Percentiles rank a stretch among this genome's conserved stretches.
Conservation (phyloP, 495 filamentous ascomycete genomes). For the Xylaria venustula region DNA sequence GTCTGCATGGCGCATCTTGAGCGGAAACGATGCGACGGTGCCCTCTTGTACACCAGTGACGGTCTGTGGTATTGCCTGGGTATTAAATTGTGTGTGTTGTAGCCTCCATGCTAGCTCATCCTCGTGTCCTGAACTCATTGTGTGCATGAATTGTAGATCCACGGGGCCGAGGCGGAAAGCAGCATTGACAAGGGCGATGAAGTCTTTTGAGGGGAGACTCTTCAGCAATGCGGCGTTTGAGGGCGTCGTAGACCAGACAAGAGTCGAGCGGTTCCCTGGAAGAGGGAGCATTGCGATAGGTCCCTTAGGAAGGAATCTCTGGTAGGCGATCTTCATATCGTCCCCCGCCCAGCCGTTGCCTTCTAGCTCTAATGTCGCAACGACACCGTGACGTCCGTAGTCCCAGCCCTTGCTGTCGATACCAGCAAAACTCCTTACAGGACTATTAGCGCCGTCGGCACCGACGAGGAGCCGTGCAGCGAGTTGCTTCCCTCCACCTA, state of each 20-base stretch:
- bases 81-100: constrained; percentile 60
- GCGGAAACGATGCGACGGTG: constrained; percentile 84
- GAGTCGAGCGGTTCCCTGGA: constrained; percentile 73
- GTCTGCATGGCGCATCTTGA: constrained; percentile 86
- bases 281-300: constrained; percentile 89
- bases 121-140: constrained; percentile 57
- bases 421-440: constrained; percentile 84
- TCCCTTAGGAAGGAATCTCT: constrained; percentile 90
- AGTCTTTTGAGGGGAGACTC: constrained; percentile 64
- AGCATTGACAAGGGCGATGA: constrained; percentile 86
- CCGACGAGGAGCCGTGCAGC: constrained; percentile 84
- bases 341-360: constrained; percentile 51
- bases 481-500: constrained; percentile 61
- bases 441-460: constrained; percentile 92
- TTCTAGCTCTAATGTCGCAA: constrained; percentile 78
- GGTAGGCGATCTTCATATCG: constrained; percentile 74
- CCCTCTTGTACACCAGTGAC: constrained; percentile 71
- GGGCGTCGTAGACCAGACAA: constrained; percentile 92
- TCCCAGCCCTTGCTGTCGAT: constrained; percentile 89
- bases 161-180: constrained; percentile 80
- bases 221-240: constrained; percentile 78
- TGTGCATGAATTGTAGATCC: constrained; percentile 79
- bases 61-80: constrained; percentile 41
- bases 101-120: constrained; percentile 81
- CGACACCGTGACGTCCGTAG: constrained; percentile 85